phyloP scores from a whole-genome alignment of 2,329 filamentous ascomycete species.

The Fonsecaea erecta region DNA sequence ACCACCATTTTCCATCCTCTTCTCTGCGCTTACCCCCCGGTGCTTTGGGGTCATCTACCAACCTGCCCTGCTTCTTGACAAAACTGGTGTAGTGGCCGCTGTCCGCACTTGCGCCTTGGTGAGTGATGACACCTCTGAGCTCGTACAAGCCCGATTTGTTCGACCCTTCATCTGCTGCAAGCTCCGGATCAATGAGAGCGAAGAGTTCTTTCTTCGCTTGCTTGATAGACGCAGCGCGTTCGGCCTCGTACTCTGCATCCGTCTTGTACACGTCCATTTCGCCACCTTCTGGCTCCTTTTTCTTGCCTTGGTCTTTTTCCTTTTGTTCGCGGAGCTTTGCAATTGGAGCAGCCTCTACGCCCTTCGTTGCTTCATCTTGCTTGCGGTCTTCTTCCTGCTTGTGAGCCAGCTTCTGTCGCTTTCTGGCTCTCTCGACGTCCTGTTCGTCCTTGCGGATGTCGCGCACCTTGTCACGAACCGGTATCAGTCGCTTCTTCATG shows the following conservation, averaged over 20 bases:
- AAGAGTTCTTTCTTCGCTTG: constrained; percentile 87
- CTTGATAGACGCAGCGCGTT: constrained; percentile 74
- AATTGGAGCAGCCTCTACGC: constrained; percentile 46
- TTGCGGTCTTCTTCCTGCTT: constrained; percentile 60
- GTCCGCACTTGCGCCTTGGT: constrained; percentile 95
- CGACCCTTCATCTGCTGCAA: constrained; percentile 76
- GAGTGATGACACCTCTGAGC: constrained; percentile 89
- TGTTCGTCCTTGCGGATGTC: constrained; percentile 94
- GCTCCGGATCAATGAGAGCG: constrained; percentile 72
- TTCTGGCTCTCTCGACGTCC: constrained; percentile 87
- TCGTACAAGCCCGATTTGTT: constrained; percentile 97
- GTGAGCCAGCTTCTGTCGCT: constrained; percentile 78
- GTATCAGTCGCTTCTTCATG: constrained; percentile 78
- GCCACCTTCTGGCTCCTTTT: constrained; percentile 62
- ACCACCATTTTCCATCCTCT: constrained; percentile 98
- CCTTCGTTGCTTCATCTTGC: constrained; percentile 41
- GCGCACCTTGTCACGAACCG: constrained; percentile 93
- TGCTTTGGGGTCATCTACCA: constrained; percentile 68
- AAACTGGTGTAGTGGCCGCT: constrained; percentile 98
- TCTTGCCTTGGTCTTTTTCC: constrained; percentile 53
- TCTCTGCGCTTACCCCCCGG: constrained; percentile 70
- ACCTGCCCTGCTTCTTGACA: constrained; percentile 82
- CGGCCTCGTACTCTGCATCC: constrained; percentile 87
- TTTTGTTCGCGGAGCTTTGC: constrained; percentile 55
- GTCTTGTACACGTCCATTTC: constrained; percentile 84